Conservation (phyloP, 306 rosid species). For the Malus orientalis region DNA sequence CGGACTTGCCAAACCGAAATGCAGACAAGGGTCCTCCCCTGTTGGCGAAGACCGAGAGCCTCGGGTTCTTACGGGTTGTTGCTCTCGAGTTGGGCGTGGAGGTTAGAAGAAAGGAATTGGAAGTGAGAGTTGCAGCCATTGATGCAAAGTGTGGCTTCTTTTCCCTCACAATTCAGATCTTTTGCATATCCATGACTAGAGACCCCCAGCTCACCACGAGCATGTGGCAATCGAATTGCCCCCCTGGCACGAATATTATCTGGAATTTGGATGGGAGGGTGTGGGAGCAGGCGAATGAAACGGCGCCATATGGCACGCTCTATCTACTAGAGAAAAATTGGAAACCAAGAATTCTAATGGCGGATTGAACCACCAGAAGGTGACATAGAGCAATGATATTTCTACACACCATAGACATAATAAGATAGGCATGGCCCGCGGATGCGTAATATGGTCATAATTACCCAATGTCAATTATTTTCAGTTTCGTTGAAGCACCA, state of each 20-base stretch:
- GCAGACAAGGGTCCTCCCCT: constrained; percentile 46
- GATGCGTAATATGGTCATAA: neutral
- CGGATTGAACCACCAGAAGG: constrained; percentile 6
- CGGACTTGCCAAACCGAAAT: constrained; percentile 50
- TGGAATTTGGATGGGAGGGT: constrained; percentile 27
- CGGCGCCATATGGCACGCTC: constrained; percentile 43
- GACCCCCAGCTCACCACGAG: neutral
- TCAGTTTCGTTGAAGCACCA: neutral
- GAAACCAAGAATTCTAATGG: constrained; percentile 34
- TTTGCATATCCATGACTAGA: neutral
- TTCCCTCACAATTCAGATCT: constrained; percentile 4
- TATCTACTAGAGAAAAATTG: constrained; percentile 34
- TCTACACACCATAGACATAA: neutral
- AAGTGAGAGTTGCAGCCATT: constrained; percentile 75
- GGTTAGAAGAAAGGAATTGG: constrained; percentile 53
- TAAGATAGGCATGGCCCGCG: constrained; percentile 20
- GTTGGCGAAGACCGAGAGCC: constrained; percentile 44
- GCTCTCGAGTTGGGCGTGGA: constrained; percentile 34
- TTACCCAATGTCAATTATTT: neutral
- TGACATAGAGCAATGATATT: neutral
- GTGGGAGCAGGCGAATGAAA: constrained; percentile 30
- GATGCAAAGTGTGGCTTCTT: neutral
- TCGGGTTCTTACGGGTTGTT: constrained; percentile 19
- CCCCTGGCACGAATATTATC: constrained; percentile 28
- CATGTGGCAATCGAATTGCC: constrained; percentile 2